Base-by-base conservation (phyloP, 805 yeast species). In the Huiozyma naganishii region DNA sequence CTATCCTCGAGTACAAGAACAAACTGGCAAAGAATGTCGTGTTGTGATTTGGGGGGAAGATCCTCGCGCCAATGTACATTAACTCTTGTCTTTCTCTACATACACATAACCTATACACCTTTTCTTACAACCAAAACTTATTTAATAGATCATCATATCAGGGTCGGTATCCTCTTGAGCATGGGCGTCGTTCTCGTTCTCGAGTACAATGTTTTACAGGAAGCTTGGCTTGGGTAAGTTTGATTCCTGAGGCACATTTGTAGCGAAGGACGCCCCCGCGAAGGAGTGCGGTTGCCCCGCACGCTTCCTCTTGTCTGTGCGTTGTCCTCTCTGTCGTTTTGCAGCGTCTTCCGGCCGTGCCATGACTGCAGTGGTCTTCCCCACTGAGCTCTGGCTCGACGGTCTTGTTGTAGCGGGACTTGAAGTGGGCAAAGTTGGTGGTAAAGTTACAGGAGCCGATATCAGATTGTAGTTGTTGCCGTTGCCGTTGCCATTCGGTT, bases 1-100 rank as follows among this genome's bases (percentile, higher is more conserved):
- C 82, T 39, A 92, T 92, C 63, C 73, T 86, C 67, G 81, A 82
- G 54, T 92, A 92, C 76, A 92, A 92, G 81, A 83, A 82, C 75
- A 83, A 83, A 69, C 77, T 92, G 74, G 97, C 98, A 44, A 79
- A 80, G 71, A 80, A 83, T 54, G 88, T 90, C 69, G 89, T 85
- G 52, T 74, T 84, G 61, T 77, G 69, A 69, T 11, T 17, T 17
- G 23, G 23, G 23, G 23, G 23, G 23, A 17, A 17, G 23, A 17
- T 37, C 13, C 13, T 29, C 27, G 7, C 28, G 27, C 11, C 13
- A 29, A 23, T 12, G 17, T 12, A 12, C 17, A 8, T 7, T 11
- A 34, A 34, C 17, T 34, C 6, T 17, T 33, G 34, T 32, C 6
- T 27, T 30, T 30, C n/a, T 39, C 11, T 39, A 29, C 23, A 39